Conservation (phyloP, 176 grass and related monocot species). For the Phoenix roebelenii region DNA sequence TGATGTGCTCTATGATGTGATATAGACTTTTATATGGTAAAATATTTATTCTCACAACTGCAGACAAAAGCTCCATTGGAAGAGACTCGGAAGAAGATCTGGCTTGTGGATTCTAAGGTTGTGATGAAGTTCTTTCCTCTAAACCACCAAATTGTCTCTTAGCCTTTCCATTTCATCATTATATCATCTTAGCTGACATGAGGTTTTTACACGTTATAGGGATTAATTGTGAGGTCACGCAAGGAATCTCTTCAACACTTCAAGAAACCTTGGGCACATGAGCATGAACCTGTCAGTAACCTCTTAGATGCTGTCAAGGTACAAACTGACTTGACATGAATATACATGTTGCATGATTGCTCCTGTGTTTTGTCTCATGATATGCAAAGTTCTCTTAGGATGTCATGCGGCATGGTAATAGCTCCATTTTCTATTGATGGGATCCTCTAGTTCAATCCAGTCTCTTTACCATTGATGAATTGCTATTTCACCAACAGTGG, state of each 20-base stretch:
- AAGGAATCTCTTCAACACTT: constrained; percentile 62
- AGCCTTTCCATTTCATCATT: neutral
- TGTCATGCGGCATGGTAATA: no score
- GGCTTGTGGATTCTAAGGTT: constrained; percentile 95
- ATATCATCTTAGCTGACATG: constrained; percentile 1
- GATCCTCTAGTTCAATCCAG: no score
- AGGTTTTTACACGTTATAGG: constrained; percentile 33
- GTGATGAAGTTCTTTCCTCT: constrained; percentile 1
- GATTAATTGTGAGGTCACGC: constrained; percentile 70
- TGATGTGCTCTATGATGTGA: neutral
- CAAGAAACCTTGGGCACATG: constrained; percentile 84
- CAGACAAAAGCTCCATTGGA: constrained; percentile 56
- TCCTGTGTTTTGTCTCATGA: neutral
- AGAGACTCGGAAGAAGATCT: constrained; percentile 80
- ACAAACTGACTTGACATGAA: neutral
- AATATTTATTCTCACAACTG: constrained; percentile 15
- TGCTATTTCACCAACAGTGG: no score
- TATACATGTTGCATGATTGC: neutral
- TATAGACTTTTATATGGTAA: neutral
- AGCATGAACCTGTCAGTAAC: constrained; percentile 64
- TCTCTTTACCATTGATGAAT: no score
- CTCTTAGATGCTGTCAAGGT: constrained; percentile 75
- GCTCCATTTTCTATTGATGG: no score
- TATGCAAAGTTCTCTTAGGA: no score
- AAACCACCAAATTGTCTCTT: no score